Evolutionary conservation across 208 protist species (phyloP).

Genomic region (Trypanosomatidae sp.): DNA sequence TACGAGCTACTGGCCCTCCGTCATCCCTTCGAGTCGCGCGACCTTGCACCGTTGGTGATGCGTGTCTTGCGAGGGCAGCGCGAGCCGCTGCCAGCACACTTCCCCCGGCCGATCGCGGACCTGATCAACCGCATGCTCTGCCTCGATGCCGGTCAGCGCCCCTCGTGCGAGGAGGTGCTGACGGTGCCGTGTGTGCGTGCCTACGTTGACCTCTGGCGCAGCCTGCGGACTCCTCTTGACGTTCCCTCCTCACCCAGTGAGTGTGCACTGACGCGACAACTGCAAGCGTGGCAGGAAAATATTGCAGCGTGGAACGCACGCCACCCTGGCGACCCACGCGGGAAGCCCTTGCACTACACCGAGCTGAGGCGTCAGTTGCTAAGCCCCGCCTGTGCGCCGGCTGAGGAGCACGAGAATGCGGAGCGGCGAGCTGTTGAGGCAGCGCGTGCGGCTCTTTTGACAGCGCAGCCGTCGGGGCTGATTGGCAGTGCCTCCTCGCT

Average conservation of each 20-base stretch:
- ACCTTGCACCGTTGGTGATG: slow-evolving; percentile 74
- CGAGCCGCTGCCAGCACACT: slow-evolving; percentile 70
- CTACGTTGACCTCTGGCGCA: slow-evolving; percentile 42
- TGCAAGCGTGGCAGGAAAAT: slow-evolving; percentile 26
- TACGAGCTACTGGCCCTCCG: slow-evolving; percentile 88
- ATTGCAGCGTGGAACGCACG: background rate
- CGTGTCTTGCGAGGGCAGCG: slow-evolving; percentile 71
- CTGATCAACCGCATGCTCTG: slow-evolving; percentile 67
- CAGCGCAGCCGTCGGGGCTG: slow-evolving; percentile 9
- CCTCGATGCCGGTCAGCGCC: slow-evolving; percentile 50
- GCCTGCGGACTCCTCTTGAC: slow-evolving; percentile 31
- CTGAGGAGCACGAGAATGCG: slow-evolving; percentile 41
- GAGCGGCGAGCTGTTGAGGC: slow-evolving; percentile 16
- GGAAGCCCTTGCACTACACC: slow-evolving; percentile 27
- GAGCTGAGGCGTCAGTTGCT: slow-evolving; percentile 23
- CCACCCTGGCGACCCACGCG: slow-evolving; percentile 15
- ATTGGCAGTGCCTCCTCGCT: slow-evolving; percentile 12
- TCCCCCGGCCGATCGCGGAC: slow-evolving; percentile 44
- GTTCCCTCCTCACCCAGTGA: slow-evolving; percentile 29
- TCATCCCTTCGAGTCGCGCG: slow-evolving; percentile 83
- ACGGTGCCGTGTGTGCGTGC: slow-evolving; percentile 44
- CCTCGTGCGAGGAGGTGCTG: slow-evolving; percentile 71
- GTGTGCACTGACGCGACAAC: slow-evolving; percentile 34
- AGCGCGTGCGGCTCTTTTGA: slow-evolving; percentile 16
- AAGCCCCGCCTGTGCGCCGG: slow-evolving; percentile 36